These are phyloP conservation scores for Trichoderma koningii DNA, from an alignment of 2,329 filamentous ascomycete species.

Conservation along the genomic window DNA sequence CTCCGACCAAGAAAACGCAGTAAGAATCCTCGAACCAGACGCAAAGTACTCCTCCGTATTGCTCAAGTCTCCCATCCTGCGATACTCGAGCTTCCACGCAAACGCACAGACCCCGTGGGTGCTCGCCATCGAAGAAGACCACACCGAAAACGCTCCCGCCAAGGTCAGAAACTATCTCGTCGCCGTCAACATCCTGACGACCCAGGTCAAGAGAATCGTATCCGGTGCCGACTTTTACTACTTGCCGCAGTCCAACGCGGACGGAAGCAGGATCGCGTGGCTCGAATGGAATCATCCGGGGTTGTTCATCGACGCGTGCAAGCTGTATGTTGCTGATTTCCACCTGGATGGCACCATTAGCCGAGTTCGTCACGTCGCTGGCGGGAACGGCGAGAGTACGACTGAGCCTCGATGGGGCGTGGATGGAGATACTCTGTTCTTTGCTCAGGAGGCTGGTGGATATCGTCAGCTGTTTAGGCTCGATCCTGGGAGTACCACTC, in stretches of 20 bases:
- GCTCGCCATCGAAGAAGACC: slow-evolving; percentile 56
- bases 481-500: slow-evolving; percentile 33
- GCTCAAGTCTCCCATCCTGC: slow-evolving; percentile 39
- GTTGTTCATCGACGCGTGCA: slow-evolving; percentile 53
- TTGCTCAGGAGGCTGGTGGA: slow-evolving; percentile 48
- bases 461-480: slow-evolving; percentile 52
- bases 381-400: slow-evolving; percentile 46
- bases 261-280: slow-evolving; percentile 53
- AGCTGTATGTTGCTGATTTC: slow-evolving; percentile 50
- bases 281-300: slow-evolving; percentile 57
- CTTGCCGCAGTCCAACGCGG: slow-evolving; percentile 51
- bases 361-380: slow-evolving; percentile 44
- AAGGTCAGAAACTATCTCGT: slow-evolving; percentile 45
- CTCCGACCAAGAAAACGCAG: slow-evolving; percentile 46
- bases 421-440: slow-evolving; percentile 49
- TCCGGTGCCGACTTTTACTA: slow-evolving; percentile 56
- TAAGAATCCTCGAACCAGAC: slow-evolving; percentile 47
- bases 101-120: slow-evolving; percentile 46
- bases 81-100: slow-evolving; percentile 51
- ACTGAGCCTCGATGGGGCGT: slow-evolving; percentile 54
- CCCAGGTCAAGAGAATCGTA: slow-evolving; percentile 44
- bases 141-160: slow-evolving; percentile 40
- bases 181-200: slow-evolving; percentile 46
- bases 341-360: slow-evolving; percentile 37
- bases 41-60: slow-evolving; percentile 40